A percentile compares a stretch with the other conserved stretches of the same genome.
These are phyloP conservation scores for Raffaelea ambrosiae DNA, from an alignment of 2,329 filamentous ascomycete species.

Conservation along the genomic window DNA sequence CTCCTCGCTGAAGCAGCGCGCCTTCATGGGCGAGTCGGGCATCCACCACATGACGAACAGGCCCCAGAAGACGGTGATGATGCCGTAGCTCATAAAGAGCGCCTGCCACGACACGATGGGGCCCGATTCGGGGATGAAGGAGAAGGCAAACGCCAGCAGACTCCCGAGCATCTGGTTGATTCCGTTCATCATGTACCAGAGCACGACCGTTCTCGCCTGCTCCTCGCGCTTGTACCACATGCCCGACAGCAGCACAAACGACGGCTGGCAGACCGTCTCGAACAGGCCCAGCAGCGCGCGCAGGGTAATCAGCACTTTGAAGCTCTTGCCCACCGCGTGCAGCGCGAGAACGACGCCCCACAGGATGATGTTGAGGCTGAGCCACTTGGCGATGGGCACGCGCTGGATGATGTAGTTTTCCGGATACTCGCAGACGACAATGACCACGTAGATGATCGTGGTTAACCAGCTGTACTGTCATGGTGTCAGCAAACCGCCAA, in stretches of 20 bases:
- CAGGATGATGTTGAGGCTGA: too few relatives aligned
- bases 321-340: too few relatives aligned
- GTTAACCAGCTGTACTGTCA: too few relatives aligned
- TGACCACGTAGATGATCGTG: too few relatives aligned
- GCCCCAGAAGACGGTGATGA: constrained; percentile 54
- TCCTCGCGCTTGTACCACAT: constrained; percentile 67
- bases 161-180: constrained; percentile 65
- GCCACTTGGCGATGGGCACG: too few relatives aligned
- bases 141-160: constrained; percentile 56
- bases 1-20: constrained; percentile 57
- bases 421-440: too few relatives aligned
- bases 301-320: too few relatives aligned
- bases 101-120: constrained; percentile 60
- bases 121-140: constrained; percentile 41
- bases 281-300: constrained; percentile 62
- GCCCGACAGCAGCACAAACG: constrained; percentile 56
- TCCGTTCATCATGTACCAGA: constrained; percentile 74
- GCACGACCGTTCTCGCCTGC: constrained; percentile 56
- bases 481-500: too few relatives aligned
- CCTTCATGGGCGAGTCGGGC: constrained; percentile 65
- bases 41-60: constrained; percentile 55
- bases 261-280: constrained; percentile 60
- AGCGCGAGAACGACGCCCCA: too few relatives aligned
- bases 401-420: too few relatives aligned
- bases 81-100: constrained; percentile 58